phyloP scores from a whole-genome alignment of 441 rosid species.

The Geranium incanum region DNA sequence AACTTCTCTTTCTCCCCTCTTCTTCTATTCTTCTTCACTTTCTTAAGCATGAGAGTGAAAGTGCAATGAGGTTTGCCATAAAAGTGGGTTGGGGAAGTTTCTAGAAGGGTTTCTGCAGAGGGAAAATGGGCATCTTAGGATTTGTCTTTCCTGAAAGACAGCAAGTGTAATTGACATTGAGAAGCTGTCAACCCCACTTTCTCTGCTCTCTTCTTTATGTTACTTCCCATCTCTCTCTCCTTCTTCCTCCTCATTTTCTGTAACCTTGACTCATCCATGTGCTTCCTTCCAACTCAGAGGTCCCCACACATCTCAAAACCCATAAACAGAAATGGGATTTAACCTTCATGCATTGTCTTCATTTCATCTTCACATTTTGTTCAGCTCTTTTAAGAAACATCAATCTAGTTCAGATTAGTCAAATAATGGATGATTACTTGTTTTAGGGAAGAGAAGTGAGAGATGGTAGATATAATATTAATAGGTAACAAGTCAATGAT shows the following conservation, averaged over 20 bases:
- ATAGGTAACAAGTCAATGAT: too few relatives aligned
- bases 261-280: not conserved
- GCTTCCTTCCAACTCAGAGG: not conserved
- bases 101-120: conserved; percentile 48
- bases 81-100: conserved; percentile 40
- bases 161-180: conserved; percentile 37
- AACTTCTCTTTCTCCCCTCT: not conserved
- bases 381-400: not conserved
- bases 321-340: not conserved
- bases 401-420: not conserved
- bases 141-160: conserved; percentile 21
- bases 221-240: conserved; percentile 17
- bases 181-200: conserved; percentile 23
- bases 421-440: too few relatives aligned
- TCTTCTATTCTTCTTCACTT: not conserved
- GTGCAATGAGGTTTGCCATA: conserved; percentile 40
- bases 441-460: too few relatives aligned
- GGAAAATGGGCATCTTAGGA: conserved; percentile 72
- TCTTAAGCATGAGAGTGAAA: conserved; percentile 43
- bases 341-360: not conserved
- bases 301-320: not conserved
- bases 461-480: too few relatives aligned
- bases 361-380: not conserved
- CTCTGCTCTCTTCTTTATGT: conserved; percentile 32
- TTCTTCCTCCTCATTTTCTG: not conserved